These are phyloP conservation scores for Fraxinus greggii DNA, from an alignment of 305 asterid genomes.

Conservation along the genomic window DNA sequence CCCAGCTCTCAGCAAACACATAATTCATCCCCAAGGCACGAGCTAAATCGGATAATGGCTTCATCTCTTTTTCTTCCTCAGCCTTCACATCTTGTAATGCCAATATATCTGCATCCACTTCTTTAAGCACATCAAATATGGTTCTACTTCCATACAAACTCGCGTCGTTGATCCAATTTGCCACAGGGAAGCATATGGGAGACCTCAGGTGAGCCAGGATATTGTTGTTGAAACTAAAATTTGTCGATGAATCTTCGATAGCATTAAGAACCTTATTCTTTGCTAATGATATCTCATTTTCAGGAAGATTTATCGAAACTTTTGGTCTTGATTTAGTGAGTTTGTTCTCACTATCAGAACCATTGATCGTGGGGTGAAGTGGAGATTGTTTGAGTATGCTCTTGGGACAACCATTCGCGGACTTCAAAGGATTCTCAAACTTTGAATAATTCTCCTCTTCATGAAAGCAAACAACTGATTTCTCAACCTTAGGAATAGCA, in stretches of 20 bases:
- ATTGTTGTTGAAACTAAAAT: slow-evolving; percentile 19
- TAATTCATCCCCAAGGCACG: slow-evolving; percentile 78
- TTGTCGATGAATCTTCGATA: slow-evolving; percentile 31
- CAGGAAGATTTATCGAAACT: slow-evolving; percentile 81
- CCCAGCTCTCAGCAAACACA: slow-evolving; percentile 97
- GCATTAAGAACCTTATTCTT: slow-evolving; percentile 38
- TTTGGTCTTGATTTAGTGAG: slow-evolving; percentile 42
- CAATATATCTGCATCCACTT: slow-evolving; percentile 77
- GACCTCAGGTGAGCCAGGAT: slow-evolving; percentile 58
- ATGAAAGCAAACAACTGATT: slow-evolving; percentile 35
- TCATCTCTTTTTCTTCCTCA: slow-evolving; percentile 79
- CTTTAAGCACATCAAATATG: slow-evolving; percentile 63
- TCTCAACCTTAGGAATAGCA: slow-evolving; percentile 58
- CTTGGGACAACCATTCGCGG: slow-evolving; percentile 36
- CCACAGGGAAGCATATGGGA: slow-evolving; percentile 65
- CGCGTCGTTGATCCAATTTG: slow-evolving; percentile 48
- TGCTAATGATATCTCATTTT: slow-evolving; percentile 72
- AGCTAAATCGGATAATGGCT: slow-evolving; percentile 79
- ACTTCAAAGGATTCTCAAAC: not conserved
- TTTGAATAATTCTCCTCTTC: slow-evolving; percentile 23
- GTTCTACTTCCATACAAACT: slow-evolving; percentile 43
- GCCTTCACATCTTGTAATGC: slow-evolving; percentile 93
- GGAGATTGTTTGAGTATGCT: slow-evolving; percentile 72
- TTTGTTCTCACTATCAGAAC: slow-evolving; percentile 14
- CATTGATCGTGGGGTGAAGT: slow-evolving; percentile 29